Base-by-base conservation (phyloP, 2,329 filamentous ascomycete genomes). In the Cercospora canescens region DNA sequence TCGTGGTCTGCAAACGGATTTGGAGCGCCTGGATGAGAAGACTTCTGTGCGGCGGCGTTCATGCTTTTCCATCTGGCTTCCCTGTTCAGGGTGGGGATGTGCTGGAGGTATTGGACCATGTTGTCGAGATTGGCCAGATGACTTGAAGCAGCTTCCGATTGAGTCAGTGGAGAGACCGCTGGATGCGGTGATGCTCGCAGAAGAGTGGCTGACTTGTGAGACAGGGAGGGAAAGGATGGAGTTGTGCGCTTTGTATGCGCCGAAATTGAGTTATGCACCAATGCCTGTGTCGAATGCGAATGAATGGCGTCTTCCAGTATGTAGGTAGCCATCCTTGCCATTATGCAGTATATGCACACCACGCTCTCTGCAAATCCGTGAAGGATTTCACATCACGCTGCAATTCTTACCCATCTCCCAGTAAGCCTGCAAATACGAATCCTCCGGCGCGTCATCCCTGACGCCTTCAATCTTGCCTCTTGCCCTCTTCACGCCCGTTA, bases 391-490 rank as follows among this genome's bases (percentile, higher is more conserved):
- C 82, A 83, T 83, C 21, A 83, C 77, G 16, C 67, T 72, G 70
- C 82, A 84, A 26, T 73, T 79, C 71, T 71, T 76, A 32, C 75
- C 73, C 72, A 79, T 76, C 69, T 77, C 76, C 75, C 80, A 79
- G 74, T 82, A 84, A 70, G 83, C 81, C 73, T 94, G 91, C 74
- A 97, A 79, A 77, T 96, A 97, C 0, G 91, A 90, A 58, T 93
- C 91, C 65, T 93, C 91, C 5, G 88, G 32, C 24, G 63, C 87
- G 50, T 84, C 80, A 3, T 81, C 81, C 21, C 34, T 28, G 60
- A 77, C 69, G 58, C 71, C 76, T 37, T 71, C 74, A n/a, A 79
- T 79, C 56, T 78, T 77, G 28, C 74, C 73, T 39, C 71, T 64
- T 72, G 84, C 89, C 72, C 90, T 86, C 72, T 91, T 88, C 21